Evolutionary conservation across 805 yeast genomes (phyloP), one percentile per base, ranked within the genome.

Genomic region (Candida nemodendra): DNA sequence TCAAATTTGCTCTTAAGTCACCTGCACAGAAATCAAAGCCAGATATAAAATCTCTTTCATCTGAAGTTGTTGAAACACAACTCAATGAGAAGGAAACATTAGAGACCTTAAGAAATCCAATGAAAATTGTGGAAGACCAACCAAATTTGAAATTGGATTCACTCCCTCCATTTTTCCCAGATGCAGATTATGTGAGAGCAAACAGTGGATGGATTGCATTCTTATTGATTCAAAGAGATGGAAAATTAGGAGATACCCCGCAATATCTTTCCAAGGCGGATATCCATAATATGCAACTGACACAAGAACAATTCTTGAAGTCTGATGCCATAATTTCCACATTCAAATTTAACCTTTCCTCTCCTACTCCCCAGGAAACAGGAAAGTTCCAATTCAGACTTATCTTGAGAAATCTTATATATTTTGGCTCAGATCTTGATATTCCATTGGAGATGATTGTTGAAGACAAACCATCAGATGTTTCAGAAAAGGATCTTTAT

Each of bases 391-490:
- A 77, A 47, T 86, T 86, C 69, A 75, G 89, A 64, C 67, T 90
- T 13, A 64, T 80, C 17, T 61, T 91, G 55, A 78, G 79, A 55
- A 81, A 84, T 38, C 74, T 84, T 36, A 79, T 84, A 30, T 90
- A 87, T 60, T 87, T 86, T 59, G 95, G 96, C 5, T 64, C 77
- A 14, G 97, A 91, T 57, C 59, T 87, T 17, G 87, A 82, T 47
- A 73, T 81, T 44, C 83, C 90, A 8, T 62, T 87, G 32, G 65
- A 66, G 17, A 74, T 90, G 81, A 68, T 74, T n/a, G 95, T 90
- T 24, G 70, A 75, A 50, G 71, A 76, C 16, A 75, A 81, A 23
- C 74, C 81, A 34, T 66, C 60, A n/a, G 74, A 67, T 12, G 61
- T 55, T 11, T 66, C 61, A 3, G 62, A 54, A 3, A 57, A 56